Conservation (phyloP, 2,329 filamentous ascomycete genomes). For the Proliferodiscus dingleyae region DNA sequence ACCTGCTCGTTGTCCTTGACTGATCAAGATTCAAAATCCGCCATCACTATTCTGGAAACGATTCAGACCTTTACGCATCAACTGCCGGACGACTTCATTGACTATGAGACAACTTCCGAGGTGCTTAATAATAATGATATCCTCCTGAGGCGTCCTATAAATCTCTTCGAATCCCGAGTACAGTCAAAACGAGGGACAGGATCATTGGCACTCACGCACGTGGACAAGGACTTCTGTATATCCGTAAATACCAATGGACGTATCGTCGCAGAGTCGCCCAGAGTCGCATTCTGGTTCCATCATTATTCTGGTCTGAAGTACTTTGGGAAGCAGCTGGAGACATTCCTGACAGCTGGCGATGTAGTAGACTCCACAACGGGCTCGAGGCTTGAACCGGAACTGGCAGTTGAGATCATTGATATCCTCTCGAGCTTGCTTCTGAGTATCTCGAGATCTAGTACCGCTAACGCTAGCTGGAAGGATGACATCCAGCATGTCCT, state of each 20-base stretch:
- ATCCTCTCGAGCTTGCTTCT: slow-evolving; percentile 68
- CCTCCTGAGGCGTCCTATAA: slow-evolving; percentile 57
- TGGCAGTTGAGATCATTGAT: slow-evolving; percentile 67
- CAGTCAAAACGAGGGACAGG: slow-evolving; percentile 11
- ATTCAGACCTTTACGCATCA: slow-evolving; percentile 73
- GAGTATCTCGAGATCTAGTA: slow-evolving; percentile 24
- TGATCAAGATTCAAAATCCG: slow-evolving; percentile 37
- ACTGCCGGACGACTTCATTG: slow-evolving; percentile 66
- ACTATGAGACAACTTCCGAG: slow-evolving; percentile 74
- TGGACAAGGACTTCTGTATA: slow-evolving; percentile 51
- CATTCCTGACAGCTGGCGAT: slow-evolving; percentile 54
- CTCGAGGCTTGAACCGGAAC: slow-evolving; percentile 48
- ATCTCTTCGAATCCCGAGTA: slow-evolving; percentile 51
- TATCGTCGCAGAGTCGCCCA: slow-evolving; percentile 74
- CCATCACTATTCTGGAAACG: slow-evolving; percentile 61
- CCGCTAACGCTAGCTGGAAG: slow-evolving; percentile 37
- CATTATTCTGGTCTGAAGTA: slow-evolving; percentile 76
- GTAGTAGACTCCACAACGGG: slow-evolving; percentile 39
- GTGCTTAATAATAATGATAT: slow-evolving; percentile 82
- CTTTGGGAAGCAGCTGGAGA: slow-evolving; percentile 70
- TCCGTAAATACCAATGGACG: slow-evolving; percentile 61
- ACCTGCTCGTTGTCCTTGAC: slow-evolving; percentile 37
- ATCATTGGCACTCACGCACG: slow-evolving; percentile 24
- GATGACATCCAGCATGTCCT: slow-evolving; percentile 39
- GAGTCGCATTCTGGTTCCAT: slow-evolving; percentile 69